Base-by-base conservation (phyloP, 2,329 filamentous ascomycete species). In the Knoxdaviesia capensis region DNA sequence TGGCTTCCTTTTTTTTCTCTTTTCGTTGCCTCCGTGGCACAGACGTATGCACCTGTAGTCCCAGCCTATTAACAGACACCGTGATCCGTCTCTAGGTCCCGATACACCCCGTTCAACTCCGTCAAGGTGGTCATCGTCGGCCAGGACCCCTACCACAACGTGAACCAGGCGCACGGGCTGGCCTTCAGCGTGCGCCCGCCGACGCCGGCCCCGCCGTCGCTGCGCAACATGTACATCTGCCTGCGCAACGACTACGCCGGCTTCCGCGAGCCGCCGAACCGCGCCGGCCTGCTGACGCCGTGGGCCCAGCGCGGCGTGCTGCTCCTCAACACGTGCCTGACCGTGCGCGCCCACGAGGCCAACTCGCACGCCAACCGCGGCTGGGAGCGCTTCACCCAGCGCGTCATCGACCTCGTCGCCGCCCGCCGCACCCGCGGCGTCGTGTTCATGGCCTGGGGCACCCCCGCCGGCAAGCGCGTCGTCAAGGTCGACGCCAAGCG, bases 111-210 rank as follows among this genome's bases (percentile, higher is more conserved):
- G 6, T 77, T 98, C 51, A 65, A 79, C 62, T 79, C 69, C 9
- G 87, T 96, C 57, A 94, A 93, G 59, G 81, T 82, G 44, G 87
- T 98, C 46, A 86, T 98, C 54, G 61, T 96, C 43, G 90, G 90
- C 49, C 90, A 98, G 63, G 90, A 98, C 57, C 90, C 90, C 3
- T 98, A 98, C 59, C 90, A 98, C 65, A 93, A 93, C 57, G 59
- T 75, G 57, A 92, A 92, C 59, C 90, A 98, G 66, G 90, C 90
- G 41, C 90, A 96, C 59, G 90, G 90, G 37, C 77, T 98, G 45
- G 88, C 83, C 56, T 98, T 98, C 68, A 94, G 85, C 39, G 87
- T 96, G 43, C 82, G 83, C 7, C 79, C 88, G 3, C 90, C 90
- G 0, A 93, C 85, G 0, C 74, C 74, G 4, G 85, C 88, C 1